Base-by-base conservation (phyloP, 2,329 filamentous ascomycete species). In the Beauveria asiatica region DNA sequence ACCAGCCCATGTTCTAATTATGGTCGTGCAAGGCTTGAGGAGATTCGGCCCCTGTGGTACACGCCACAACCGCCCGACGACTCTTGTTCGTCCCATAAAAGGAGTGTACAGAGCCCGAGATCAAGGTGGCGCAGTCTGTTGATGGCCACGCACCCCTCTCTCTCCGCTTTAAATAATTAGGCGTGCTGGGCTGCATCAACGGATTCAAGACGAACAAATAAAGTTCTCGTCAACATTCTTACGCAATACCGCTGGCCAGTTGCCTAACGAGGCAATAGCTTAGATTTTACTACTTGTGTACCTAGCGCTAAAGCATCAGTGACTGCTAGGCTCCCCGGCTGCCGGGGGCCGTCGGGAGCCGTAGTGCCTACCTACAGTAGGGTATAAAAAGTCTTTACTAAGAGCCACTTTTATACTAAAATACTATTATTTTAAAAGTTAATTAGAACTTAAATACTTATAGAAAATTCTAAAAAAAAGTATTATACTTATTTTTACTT, bases 61-160 rank as follows among this genome's bases (percentile, higher is more conserved):
- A 37, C 55, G 55, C 55, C 55, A 57, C 45, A 57, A 57, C 55
- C 55, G 55, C 55, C 33, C 17, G 42, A 30, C 44, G 9, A 49
- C 16, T 44, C 17, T 55, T n/a, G 27, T 57, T 57, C 33, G 16
- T 49, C 33, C 55, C 49, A 57, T 19, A 4, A 6, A 30, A 44
- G 42, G 10, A n/a, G 45, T 19, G 42, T 57, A 17, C 39, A 37
- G 7, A 46, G 44, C 21, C 42, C 45, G 55, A 57, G 55, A 57
- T 50, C 33, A 57, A 21, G 19, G 55, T 57, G 55, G 55, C 55
- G 45, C 55, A 57, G 55, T 41, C 25, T 5, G 30, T 54, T 27
- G 10, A 50, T 5, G 10, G 44, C 6, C 27, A 33, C 21, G 17
- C 45, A 25, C 16, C 55, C 45, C 33, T 19, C 23, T 17, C 48